Base-by-base conservation (phyloP, 1,284 basidiomycete genomes). In the Trichosporon faecale region DNA sequence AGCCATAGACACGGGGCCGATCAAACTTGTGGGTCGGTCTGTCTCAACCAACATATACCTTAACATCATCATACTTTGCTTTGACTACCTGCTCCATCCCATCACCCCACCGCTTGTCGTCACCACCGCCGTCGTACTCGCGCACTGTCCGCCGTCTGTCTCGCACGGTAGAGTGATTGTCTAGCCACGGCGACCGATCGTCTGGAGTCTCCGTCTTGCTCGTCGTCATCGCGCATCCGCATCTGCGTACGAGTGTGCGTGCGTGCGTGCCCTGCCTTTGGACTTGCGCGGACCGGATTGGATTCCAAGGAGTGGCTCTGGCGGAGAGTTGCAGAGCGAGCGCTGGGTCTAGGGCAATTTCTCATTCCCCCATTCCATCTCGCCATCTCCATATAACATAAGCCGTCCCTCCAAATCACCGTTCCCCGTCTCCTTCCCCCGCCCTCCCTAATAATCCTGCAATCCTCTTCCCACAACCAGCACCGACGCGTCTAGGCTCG, bases 31-130 rank as follows among this genome's bases (percentile, higher is more conserved):
- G 57, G 57, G 27, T 61, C 57, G 57, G 16, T 61, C 27, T 31
- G 57, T 61, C 57, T 61, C 57, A 61, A 61, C 18, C 57, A 61
- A 61, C 57, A 61, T 61, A 61, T 61, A 61, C 57, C 57, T 61
- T 31, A 23, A 31, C 57, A 61, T 31, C 27, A 31, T 31, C 27
- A 31, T 61, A 61, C 57, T 61, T 61, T 61, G 27, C 27, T 21
- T 61, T 33, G 16, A 33, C 29, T 8, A 33, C 57, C 23, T 33
- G 29, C 57, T 61, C 29, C 21, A 21, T 31, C 16, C 55, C 12
- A 37, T 18, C 55, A 25, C 4, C 52, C 21, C 29, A 18, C 18
- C 27, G 52, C 55, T 18, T 33, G 27, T 61, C 57, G 27, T 33
- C 57, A 29, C 18, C 29, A 18, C 31, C 27, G 18, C 57, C 57